Base-by-base conservation (phyloP, 1,284 basidiomycete genomes). In the Tausonia pullulans region DNA sequence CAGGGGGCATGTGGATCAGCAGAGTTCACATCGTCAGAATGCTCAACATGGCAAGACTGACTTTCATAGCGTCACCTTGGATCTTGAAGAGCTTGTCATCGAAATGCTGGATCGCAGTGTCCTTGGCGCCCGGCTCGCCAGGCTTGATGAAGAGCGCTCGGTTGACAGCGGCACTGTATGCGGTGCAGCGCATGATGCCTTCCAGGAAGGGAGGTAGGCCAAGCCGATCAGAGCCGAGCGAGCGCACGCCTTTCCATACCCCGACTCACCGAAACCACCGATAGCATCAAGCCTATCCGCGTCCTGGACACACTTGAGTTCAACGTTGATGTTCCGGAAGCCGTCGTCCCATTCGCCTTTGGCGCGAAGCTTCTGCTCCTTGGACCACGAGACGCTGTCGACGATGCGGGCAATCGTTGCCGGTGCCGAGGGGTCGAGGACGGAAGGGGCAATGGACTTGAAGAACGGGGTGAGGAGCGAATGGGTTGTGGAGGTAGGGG, bases 261-360 rank as follows among this genome's bases (percentile, higher is more conserved):
- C 11, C 4, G 44, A 72, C 80, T 53, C 68, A 89, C 90, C 92
- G 67, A 95, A 87, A 5, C 87, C 88, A 2, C 93, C 93, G 58
- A 97, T 92, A 0, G 90, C 90, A 73, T 97, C 93, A 13, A 97
- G 76, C 54, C 92, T 81, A 73, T 96, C 93, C 0, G 91, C 91
- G 73, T 97, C 93, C 74, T 94, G 91, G 0, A 95, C 90, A 67
- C 88, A 93, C 73, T 90, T 87, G 56, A 96, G 80, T 73, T 96
- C 93, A 0, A 79, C 64, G 70, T 89, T 94, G n/a, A 75, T 73
- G 1, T 82, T 74, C 66, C 94, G 86, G 90, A 90, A 94, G 43
- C 79, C 75, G 1, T 69, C 67, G 3, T 80, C 81, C 78, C 87
- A 83, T 61, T 76, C 66, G 0, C 81, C 83, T 3, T 76, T 74